Evolutionary conservation across 257 asterid genomes (phyloP).

Genomic region (Nicotiana attenuata): DNA sequence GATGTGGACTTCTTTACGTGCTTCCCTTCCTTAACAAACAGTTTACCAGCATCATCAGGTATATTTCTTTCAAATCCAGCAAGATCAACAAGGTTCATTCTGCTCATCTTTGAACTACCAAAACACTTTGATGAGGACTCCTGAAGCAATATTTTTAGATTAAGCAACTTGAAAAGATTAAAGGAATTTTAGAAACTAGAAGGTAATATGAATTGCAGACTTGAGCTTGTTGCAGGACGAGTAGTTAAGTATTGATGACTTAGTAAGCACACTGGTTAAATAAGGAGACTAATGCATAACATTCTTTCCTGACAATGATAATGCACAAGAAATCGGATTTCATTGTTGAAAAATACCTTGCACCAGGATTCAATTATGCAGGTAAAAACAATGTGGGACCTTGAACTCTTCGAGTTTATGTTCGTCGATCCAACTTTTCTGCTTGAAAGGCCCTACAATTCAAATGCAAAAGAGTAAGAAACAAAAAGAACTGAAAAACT

Average conservation of each 20-base stretch:
- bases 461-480: not conserved
- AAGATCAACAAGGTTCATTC: constrained; percentile 83
- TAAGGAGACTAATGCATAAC: not conserved
- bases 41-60: constrained; percentile 62
- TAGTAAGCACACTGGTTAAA: not conserved
- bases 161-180: not conserved
- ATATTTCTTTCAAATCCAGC: constrained; percentile 81
- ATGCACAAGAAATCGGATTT: not conserved
- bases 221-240: not conserved
- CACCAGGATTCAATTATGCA: constrained; percentile 94
- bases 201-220: not conserved
- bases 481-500: not conserved
- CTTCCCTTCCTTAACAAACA: constrained; percentile 70
- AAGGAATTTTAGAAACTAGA: not conserved
- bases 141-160: constrained; percentile 31
- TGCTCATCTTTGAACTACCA: constrained; percentile 85
- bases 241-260: too few species aligned
- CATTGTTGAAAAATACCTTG: constrained; percentile 49
- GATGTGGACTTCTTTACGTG: constrained; percentile 85
- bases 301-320: not conserved
- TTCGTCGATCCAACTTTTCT: constrained; percentile 86
- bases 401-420: constrained; percentile 90
- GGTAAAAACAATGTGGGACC: constrained; percentile 84
- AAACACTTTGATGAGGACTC: constrained; percentile 86
- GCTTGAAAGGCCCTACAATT: constrained; percentile 78